These are phyloP conservation scores for Neobulgaria alba DNA, from an alignment of 2,329 filamentous ascomycete species.

Conservation along the genomic window DNA sequence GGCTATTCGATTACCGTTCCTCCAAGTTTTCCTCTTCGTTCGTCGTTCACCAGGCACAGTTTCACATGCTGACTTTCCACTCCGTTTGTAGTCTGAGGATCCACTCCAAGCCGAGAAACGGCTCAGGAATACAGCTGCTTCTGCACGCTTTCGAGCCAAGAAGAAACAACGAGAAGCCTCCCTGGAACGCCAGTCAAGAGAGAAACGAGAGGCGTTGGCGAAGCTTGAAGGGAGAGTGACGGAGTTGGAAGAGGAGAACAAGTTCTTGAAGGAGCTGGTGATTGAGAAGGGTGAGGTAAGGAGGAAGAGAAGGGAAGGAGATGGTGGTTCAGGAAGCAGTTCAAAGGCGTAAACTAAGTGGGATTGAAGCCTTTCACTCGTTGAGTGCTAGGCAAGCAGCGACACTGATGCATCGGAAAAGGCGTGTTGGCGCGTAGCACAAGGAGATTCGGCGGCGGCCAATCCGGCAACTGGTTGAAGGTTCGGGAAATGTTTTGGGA, in stretches of 20 bases:
- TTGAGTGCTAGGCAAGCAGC: too few species aligned
- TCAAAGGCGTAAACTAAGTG: too few species aligned
- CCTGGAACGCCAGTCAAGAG: constrained; percentile 69
- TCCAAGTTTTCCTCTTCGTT: neutral
- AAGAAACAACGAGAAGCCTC: constrained; percentile 90
- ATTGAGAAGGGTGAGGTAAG: constrained; percentile 63
- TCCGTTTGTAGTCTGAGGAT: neutral
- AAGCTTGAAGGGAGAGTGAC: constrained; percentile 62
- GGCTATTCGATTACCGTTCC: neutral
- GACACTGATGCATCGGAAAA: too few species aligned
- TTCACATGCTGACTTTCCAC: neutral
- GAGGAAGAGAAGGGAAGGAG: too few species aligned
- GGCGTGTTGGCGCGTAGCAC: too few species aligned
- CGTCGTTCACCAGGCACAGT: neutral
- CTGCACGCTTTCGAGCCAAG: constrained; percentile 82
- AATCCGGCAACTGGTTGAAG: too few species aligned
- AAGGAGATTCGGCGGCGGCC: too few species aligned
- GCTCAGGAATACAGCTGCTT: constrained; percentile 78
- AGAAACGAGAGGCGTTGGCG: constrained; percentile 69
- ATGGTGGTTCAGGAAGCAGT: too few species aligned
- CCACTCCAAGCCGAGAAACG: constrained; percentile 47
- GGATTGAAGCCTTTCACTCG: too few species aligned
- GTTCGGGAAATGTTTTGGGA: too few species aligned
- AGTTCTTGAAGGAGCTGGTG: constrained; percentile 69
- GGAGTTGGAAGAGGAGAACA: constrained; percentile 71